These are phyloP conservation scores for Theileria orientalis DNA, from an alignment of 169 alveolate genomes.

Conservation along the genomic window DNA sequence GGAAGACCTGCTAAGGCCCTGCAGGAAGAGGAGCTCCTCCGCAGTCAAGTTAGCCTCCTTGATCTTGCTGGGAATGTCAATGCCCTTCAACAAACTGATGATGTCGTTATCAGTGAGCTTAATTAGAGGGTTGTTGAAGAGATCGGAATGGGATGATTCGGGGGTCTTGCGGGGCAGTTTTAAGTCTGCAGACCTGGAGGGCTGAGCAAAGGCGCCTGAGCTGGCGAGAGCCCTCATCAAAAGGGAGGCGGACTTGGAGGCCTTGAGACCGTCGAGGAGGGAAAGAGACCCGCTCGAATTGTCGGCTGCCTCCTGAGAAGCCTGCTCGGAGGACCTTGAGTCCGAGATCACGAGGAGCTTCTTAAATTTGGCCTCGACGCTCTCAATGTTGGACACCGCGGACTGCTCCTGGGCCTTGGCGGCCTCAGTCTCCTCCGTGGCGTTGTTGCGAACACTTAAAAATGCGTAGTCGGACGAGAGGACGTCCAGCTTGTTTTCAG, in stretches of 20 bases:
- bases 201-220: too few species aligned
- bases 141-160: neutral
- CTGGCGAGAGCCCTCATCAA: too few species aligned
- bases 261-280: neutral
- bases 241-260: too few species aligned
- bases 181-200: neutral
- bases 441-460: neutral
- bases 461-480: conserved; percentile 16
- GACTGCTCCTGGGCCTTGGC: neutral
- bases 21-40: conserved; percentile 11
- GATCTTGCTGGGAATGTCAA: neutral
- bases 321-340: neutral
- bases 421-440: neutral
- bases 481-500: conserved; percentile 8
- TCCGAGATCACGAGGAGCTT: conserved; percentile 17
- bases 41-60: conserved; percentile 16
- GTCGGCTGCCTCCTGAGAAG: neutral
- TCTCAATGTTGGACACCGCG: neutral
- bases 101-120: neutral
- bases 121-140: neutral
- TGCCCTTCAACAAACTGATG: conserved; percentile 2
- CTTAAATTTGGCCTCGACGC: conserved; percentile 40
- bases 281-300: neutral
- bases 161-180: neutral
- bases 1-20: neutral